Evolutionary conservation across 352 stramenopile genomes (phyloP), one percentile per base, ranked within the genome.

Genomic region (Phytopythium helicoides): DNA sequence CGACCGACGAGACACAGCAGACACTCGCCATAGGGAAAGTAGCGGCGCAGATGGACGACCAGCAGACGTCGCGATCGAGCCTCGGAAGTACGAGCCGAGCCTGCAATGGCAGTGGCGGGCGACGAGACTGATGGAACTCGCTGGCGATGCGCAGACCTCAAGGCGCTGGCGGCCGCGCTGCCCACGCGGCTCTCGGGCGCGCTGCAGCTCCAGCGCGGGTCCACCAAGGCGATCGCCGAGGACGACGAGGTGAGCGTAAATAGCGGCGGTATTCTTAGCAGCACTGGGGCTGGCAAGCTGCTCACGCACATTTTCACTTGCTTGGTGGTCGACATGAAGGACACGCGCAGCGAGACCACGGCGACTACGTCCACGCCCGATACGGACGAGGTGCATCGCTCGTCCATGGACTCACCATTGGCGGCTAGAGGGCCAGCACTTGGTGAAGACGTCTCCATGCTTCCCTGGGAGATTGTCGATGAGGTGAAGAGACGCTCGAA

Each of bases 381-480:
- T 23, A 5, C 52, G n/a, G n/a, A 47, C 36, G 22, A 66, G 54
- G 36, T 50, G 3, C 23, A 5, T 9, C 46, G 22, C 60, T 46
- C 25, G 23, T 36, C 42, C 11, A 48, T 26, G 10, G 14, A 23
- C 22, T 22, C 15, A 3, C 15, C 28, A 12, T 18, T 3, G 3
- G 2, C 19, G 16, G 25, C 25, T 2, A n/a, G 44, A 16, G 25
- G 22, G 19, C 40, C 1, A 34, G 40, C 40, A 4, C 16, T 10
- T 12, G 33, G 8, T 15, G 47, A 53, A 15, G 11, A n/a, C 16
- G 47, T 53, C 3, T 31, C 45, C 10, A 21, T 86, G 50, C 62
- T 87, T 14, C 76, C 76, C 2, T 87, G 76, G 76, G 73, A 89
- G 46, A 58, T 69, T 9, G 34, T 53, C 22, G 47, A 53, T 15